phyloP scores from a whole-genome alignment of 2,329 filamentous ascomycete species.

The Penicillium griseofulvum region DNA sequence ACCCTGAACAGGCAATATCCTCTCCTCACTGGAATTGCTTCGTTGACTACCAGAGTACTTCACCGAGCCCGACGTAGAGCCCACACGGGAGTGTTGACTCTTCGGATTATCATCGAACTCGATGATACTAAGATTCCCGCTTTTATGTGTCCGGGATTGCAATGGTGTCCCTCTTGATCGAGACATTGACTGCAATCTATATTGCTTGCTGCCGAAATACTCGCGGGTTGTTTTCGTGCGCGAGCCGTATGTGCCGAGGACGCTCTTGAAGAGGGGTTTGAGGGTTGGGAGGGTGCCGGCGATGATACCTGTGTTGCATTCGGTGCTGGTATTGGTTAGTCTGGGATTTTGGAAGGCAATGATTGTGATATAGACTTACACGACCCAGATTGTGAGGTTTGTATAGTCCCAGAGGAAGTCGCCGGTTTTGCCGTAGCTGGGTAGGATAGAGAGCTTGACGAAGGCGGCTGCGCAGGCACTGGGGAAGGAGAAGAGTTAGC shows the following conservation, averaged over 20 bases:
- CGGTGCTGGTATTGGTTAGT: conserved; percentile 16
- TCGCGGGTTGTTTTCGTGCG: conserved; percentile 13
- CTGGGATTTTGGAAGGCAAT: neutral
- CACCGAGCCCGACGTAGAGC: neutral
- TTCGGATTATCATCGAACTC: neutral
- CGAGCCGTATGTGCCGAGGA: conserved; percentile 23
- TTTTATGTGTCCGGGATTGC: conserved; percentile 4
- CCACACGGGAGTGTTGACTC: neutral
- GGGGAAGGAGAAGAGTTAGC: neutral
- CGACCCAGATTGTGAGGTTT: conserved; percentile 51
- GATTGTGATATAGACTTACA: conserved; percentile 13
- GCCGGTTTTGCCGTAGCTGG: conserved; percentile 40
- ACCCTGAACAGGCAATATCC: conserved; percentile 3
- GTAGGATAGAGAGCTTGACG: conserved; percentile 43
- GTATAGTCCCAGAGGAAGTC: conserved; percentile 49
- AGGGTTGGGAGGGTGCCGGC: conserved; percentile 33
- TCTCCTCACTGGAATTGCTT: conserved; percentile 15
- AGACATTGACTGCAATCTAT: conserved; percentile 11
- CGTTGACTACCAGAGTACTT: neutral
- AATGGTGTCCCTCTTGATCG: conserved; percentile 3
- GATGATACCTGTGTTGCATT: conserved; percentile 32
- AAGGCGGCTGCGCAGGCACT: conserved; percentile 44
- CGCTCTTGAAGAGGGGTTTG: conserved; percentile 31
- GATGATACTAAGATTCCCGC: neutral
- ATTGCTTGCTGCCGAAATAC: conserved; percentile 12